Evolutionary conservation across 768 basidiomycete genomes (phyloP), one percentile per base, ranked within the genome.

Genomic region (Boletus pseudopeckii): DNA sequence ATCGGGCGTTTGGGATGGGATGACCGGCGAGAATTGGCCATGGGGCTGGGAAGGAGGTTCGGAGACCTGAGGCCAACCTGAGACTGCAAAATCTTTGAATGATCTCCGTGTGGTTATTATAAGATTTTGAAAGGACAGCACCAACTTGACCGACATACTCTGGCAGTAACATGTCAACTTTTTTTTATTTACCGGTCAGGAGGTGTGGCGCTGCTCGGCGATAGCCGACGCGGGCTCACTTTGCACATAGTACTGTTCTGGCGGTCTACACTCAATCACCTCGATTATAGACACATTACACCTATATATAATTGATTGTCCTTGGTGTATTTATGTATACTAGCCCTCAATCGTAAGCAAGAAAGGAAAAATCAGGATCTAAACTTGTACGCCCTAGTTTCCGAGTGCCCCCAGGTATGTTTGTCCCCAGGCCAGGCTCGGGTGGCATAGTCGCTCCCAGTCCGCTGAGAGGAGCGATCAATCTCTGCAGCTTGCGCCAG

Each of bases 391-490:
- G 7, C 26, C 7, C 15, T 30, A 24, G 10, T 26, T 30, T n/a
- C 24, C 30, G 7, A 42, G 26, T 1, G 30, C 15, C n/a, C 37
- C 52, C 7, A 53, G 4, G 26, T 7, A 15, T 18, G 55, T 45
- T 20, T 56, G 49, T 34, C 42, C 53, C 38, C 43, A 53, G n/a
- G 38, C 1, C 2, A 38, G 22, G 22, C 38, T 24, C 11, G 59
- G n/a, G 5, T 26, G 48, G 44, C 69, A 71, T n/a, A 68, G 24
- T 10, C 39, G 28, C 10, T 22, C 18, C 67, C 67, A 69, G 9
- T 62, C 57, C 36, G 32, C 64, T 70, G 30, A 6, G 22, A 9
- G n/a, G 10, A 11, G 11, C 4, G 18, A 40, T 58, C 30, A 52
- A 40, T 49, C 34, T 32, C 7, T 24, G 10, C 28, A 18, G 3